A percentile compares a stretch with the other conserved stretches of the same genome.
Evolutionary conservation across 2,329 filamentous ascomycete genomes (phyloP).

Genomic region (Arthroderma sp.): DNA sequence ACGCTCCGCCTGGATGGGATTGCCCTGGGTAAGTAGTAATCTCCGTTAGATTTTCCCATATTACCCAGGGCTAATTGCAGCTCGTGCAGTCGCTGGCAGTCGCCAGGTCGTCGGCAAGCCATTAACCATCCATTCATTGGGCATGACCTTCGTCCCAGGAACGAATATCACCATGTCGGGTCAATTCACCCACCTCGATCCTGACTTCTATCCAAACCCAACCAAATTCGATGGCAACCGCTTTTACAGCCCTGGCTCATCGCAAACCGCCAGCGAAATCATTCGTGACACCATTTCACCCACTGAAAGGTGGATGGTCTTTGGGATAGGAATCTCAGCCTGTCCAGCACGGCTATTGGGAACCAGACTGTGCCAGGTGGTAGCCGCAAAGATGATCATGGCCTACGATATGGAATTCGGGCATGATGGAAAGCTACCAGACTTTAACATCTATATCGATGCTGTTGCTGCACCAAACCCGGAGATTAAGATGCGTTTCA

Average conservation of each 20-base stretch:
- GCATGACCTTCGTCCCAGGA: background rate
- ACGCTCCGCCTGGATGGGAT: background rate
- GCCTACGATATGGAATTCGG: background rate
- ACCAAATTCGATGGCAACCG: background rate
- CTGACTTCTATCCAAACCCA: slow-evolving; percentile 1
- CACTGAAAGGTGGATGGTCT: background rate
- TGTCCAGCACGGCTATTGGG: slow-evolving; percentile 1
- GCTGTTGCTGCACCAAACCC: background rate
- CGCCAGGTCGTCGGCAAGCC: background rate
- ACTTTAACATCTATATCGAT: background rate
- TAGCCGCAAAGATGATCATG: background rate
- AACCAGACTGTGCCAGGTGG: background rate
- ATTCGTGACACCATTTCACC: background rate
- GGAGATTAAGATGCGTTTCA: background rate
- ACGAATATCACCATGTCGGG: background rate
- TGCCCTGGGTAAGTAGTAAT: background rate
- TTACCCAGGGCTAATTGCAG: background rate
- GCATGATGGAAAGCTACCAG: background rate
- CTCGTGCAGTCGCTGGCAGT: background rate
- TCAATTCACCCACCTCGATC: background rate
- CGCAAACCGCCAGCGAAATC: background rate
- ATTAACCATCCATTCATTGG: background rate
- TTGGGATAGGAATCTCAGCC: background rate
- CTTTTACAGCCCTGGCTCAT: background rate
- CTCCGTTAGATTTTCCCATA: background rate